Evolutionary conservation across 768 basidiomycete genomes (phyloP), one percentile per base, ranked within the genome.

Genomic region (Mycena capillaripes): DNA sequence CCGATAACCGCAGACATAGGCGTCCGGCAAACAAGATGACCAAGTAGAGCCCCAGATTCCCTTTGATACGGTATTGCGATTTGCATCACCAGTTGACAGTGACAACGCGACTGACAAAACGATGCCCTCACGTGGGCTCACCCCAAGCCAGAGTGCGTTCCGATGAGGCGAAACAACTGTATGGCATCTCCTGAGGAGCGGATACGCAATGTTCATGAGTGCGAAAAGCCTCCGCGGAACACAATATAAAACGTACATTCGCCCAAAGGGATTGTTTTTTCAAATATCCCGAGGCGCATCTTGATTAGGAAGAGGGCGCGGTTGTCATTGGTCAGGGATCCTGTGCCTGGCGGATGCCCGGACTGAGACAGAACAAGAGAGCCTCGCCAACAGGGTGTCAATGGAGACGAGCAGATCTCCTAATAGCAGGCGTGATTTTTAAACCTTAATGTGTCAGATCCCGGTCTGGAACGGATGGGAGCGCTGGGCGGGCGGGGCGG

Each of bases 301-400:
- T n/a, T n/a, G 46, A 34, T 27, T 34, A 61, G 67, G 55, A n/a
- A n/a, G n/a, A n/a, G n/a, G n/a, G n/a, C n/a, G n/a, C n/a, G n/a
- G n/a, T n/a, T n/a, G n/a, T n/a, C 40, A 69, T 56, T 69, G 60
- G 59, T 29, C 59, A 62, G 52, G 59, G 40, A 32, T 23, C 29
- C 29, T 32, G 69, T 69, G 59, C 67, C 69, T 70, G 69, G 36
- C 34, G 30, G 25, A n/a, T 38, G 40, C 11, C 44, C 48, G 32
- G 48, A 12, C 38, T 36, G 40, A 25, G 63, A 21, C 36, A 40
- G 10, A 57, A 57, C 53, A 66, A 58, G 56, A 46, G 17, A 21
- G 34, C 34, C n/a, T n/a, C 21, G 56, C n/a, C 48, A 25, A 50
- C 53, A 0, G 38, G n/a, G n/a, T n/a, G n/a, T n/a, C n/a, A n/a